Evolutionary conservation across 805 yeast genomes (phyloP), one percentile per base, ranked within the genome.

Genomic region (Vanderwaltozyma verrucispora): DNA sequence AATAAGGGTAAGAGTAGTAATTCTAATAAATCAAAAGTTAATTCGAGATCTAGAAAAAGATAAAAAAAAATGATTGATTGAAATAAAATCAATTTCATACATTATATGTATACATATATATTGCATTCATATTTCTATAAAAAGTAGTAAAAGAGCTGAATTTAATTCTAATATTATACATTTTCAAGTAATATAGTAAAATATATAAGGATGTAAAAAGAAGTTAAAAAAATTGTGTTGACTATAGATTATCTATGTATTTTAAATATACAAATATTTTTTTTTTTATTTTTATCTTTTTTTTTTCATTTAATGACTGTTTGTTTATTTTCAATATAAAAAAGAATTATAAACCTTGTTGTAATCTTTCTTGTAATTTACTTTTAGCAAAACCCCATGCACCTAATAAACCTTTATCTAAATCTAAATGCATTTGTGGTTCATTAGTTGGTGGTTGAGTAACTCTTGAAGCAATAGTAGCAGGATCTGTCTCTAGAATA

Each of bases 371-470:
- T 33, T 74, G 67, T 24, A 75, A 54, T 48, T 79, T 84, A 53
- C 82, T 84, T 46, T 76, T 77, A 18, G 96, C 96, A 60, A 88
- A 83, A 32, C 85, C 80, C 69, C 85, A 84, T 13, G 94, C 94
- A 59, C 77, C 81, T 60, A 81, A 67, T 45, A 92, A 64, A 38
- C 89, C 87, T 56, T 75, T 80, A 58, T 82, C 92, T 38, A 77
- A 69, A 51, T 81, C 88, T 40, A 82, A 71, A 41, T 71, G 65
- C 50, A 76, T 64, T 28, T 71, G 66, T 23, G 63, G 65, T 49
- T 86, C 95, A 46, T 71, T 75, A 25, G 75, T 62, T 32, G 96
- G 95, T 24, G 92, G 78, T 42, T 76, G 74, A n/a, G 97, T 83
- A 19, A 88, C 95, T 63, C 98, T 75, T 13, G 94, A 75, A 2